Evolutionary conservation across 352 stramenopile species (phyloP).

Genomic region (Phytophthora nicotianae): DNA sequence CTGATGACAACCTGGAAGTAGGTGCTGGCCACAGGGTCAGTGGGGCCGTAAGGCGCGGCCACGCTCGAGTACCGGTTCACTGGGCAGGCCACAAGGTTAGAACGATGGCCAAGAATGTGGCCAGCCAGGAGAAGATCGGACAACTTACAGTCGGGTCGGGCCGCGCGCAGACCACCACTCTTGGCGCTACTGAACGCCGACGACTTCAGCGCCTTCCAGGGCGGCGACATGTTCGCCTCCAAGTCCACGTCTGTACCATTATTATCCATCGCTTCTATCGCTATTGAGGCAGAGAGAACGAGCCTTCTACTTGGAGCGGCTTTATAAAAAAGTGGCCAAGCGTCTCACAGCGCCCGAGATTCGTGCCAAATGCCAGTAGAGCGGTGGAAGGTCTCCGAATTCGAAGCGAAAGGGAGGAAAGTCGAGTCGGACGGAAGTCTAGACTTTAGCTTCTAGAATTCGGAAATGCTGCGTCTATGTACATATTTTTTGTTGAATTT

Average conservation of each 20-base stretch:
- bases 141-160: conserved; percentile 29
- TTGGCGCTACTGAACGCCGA: conserved; percentile 24
- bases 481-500: too few relatives aligned
- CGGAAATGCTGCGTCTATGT: not conserved
- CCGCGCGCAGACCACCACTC: conserved; percentile 15
- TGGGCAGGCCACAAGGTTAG: conserved; percentile 7
- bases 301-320: not conserved
- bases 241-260: conserved; percentile 14
- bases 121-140: conserved; percentile 1
- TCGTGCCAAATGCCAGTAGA: not conserved
- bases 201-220: conserved; percentile 32
- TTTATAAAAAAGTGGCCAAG: not conserved
- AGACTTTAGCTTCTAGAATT: not conserved
- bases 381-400: conserved; percentile 1
- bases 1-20: conserved; percentile 75
- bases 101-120: not conserved
- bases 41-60: conserved; percentile 56
- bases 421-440: conserved; percentile 8
- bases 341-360: conserved; percentile 1
- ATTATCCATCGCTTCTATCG: conserved; percentile 10
- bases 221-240: conserved; percentile 9
- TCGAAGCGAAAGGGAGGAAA: conserved; percentile 4
- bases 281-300: not conserved
- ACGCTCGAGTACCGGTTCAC: conserved; percentile 56
- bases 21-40: conserved; percentile 48